Evolutionary conservation across 305 asterid genomes (phyloP), one percentile per base, ranked within the genome.

Genomic region (Solanum hybrid): DNA sequence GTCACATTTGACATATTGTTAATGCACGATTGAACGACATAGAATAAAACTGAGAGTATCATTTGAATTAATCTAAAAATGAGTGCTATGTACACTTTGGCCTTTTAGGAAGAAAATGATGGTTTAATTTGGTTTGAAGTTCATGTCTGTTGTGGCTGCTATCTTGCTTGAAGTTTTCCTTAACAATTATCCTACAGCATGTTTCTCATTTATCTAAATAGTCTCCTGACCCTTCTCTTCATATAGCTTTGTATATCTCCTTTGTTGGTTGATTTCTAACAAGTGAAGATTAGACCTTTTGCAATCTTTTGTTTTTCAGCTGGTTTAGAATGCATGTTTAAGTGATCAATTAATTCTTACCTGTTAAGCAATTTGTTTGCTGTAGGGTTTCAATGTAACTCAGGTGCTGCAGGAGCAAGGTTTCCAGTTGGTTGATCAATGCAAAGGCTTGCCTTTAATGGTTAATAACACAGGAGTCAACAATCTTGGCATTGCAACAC

Each of bases 381-480:
- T 88, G 91, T 95, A 97, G 98, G 94, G 90, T 90, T 91, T 94
- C 89, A 86, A 93, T 91, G 89, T 91, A 75, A 64, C 93, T 75
- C 94, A 92, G 91, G 93, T 89, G 91, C 91, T 92, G 90, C 98
- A 91, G 82, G 98, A 92, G 77, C 95, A 93, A 91, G 91, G 90
- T 90, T 88, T 92, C 92, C 96, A 95, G 88, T 89, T 92, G 94
- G 93, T 91, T 93, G 97, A 94, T 90, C 95, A 94, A 69, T 90
- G 94, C 94, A 96, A 95, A 92, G 90, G 87, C 91, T 90, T 92
- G 91, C 93, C 90, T 81, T 85, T 90, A 34, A 96, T 91, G 89
- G 95, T 91, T 89, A 93, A 92, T 93, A 90, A 84, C 51, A 77
- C 92, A 89, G 97, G 91, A 71, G 90, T 91, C 88, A 92, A 92